These are phyloP conservation scores for Aspergillus haitiensis DNA, from an alignment of 495 filamentous ascomycete species.

Conservation along the genomic window DNA sequence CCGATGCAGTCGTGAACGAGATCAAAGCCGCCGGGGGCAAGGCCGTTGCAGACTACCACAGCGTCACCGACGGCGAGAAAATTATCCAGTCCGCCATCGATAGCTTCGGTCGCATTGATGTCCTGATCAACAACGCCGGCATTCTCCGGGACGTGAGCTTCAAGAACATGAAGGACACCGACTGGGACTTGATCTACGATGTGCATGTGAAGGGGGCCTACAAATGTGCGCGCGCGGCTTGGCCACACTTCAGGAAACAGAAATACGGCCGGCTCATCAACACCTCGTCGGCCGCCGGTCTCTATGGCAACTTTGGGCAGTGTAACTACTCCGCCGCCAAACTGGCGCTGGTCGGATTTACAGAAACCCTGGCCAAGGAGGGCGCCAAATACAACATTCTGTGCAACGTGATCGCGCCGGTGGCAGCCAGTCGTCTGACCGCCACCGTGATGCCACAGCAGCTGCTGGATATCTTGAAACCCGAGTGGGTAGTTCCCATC, in stretches of 20 bases:
- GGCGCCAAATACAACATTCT: constrained; percentile 98
- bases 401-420: constrained; percentile 92
- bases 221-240: constrained; percentile 94
- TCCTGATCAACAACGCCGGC: constrained; percentile 97
- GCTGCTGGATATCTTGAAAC: constrained; percentile 82
- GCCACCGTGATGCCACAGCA: constrained; percentile 97
- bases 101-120: constrained; percentile 87
- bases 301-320: constrained; percentile 96
- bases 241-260: constrained; percentile 98
- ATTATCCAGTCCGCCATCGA: constrained; percentile 97
- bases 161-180: constrained; percentile 97
- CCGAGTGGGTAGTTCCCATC: constrained; percentile 93
- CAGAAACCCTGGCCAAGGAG: constrained; percentile 97
- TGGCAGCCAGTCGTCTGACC: constrained; percentile 96
- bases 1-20: constrained; percentile 93
- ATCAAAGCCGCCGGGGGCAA: constrained; percentile 91
- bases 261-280: constrained; percentile 97
- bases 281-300: constrained; percentile 92
- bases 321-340: constrained; percentile 98
- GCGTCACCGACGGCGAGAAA: constrained; percentile 87
- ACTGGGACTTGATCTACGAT: constrained; percentile 93
- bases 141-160: constrained; percentile 96
- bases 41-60: constrained; percentile 98
- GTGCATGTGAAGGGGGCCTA: constrained; percentile 95
- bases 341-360: constrained; percentile 94